phyloP scores from a whole-genome alignment of 495 filamentous ascomycete species.

The Letharia columbiana region DNA sequence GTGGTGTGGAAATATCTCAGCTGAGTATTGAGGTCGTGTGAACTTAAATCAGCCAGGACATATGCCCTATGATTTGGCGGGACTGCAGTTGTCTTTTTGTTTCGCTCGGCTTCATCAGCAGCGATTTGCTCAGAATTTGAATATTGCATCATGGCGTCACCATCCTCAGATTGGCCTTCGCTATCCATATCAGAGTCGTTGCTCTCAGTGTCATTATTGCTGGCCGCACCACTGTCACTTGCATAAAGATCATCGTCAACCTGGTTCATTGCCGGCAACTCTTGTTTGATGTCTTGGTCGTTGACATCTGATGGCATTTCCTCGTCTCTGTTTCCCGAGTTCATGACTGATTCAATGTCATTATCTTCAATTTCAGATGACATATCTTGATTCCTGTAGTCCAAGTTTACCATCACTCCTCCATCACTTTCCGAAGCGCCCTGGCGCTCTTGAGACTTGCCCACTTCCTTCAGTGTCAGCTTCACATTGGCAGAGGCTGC shows the following conservation, averaged over 20 bases:
- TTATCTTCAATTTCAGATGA: background rate
- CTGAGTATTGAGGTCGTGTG: slow-evolving; percentile 38
- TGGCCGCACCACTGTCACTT: slow-evolving; percentile 21
- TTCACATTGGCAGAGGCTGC: background rate
- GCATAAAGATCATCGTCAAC: background rate
- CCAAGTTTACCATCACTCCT: slow-evolving; percentile 5
- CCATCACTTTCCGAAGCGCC: background rate
- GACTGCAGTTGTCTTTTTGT: background rate
- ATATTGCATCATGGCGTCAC: slow-evolving; percentile 31
- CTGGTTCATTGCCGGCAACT: background rate
- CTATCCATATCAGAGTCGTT: slow-evolving; percentile 41
- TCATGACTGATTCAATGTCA: background rate
- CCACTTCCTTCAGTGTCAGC: background rate
- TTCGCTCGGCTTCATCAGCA: slow-evolving; percentile 24
- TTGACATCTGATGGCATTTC: background rate
- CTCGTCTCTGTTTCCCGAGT: background rate
- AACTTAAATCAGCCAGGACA: slow-evolving; percentile 36
- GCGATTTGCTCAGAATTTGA: slow-evolving; percentile 34
- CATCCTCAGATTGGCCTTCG: slow-evolving; percentile 39
- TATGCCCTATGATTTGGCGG: background rate
- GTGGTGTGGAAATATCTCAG: slow-evolving; percentile 44
- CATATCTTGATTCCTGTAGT: background rate
- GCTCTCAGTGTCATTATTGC: slow-evolving; percentile 47
- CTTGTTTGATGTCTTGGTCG: background rate
- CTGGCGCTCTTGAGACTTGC: background rate